phyloP scores from a whole-genome alignment of 192 early-diverging fungal genomes.

The Coemansia sp. region DNA sequence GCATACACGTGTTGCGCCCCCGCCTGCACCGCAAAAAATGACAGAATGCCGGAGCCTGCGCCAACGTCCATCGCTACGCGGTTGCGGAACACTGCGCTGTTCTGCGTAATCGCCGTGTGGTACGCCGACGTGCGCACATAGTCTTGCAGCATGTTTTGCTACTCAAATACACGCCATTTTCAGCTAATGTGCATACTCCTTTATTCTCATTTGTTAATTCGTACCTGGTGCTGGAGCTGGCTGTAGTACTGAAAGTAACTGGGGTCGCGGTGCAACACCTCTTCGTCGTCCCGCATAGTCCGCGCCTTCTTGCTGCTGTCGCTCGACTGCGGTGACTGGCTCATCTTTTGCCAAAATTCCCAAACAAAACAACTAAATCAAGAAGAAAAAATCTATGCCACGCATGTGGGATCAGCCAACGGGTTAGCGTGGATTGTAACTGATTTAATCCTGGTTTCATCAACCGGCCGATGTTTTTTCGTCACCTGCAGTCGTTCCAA shows the following conservation, averaged over 20 bases:
- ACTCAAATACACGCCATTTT: conserved; percentile 2
- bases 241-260: conserved; percentile 55
- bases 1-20: conserved; percentile 94
- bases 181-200: not conserved
- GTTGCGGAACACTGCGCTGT: conserved; percentile 74
- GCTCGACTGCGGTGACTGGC: not conserved
- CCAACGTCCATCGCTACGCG: conserved; percentile 93
- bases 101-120: conserved; percentile 85
- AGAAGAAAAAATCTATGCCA: conserved; percentile 9
- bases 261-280: conserved; percentile 48
- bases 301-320: conserved; percentile 9
- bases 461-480: conserved; percentile 75
- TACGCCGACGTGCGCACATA: conserved; percentile 92
- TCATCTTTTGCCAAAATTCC: not conserved
- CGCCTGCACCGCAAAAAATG: conserved; percentile 93
- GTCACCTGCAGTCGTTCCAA: conserved; percentile 87
- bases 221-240: conserved; percentile 55
- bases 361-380: not conserved
- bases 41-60: conserved; percentile 91
- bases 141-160: conserved; percentile 99
- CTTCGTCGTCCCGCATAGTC: conserved; percentile 36
- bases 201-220: not conserved
- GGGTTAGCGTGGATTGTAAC: conserved; percentile 96
- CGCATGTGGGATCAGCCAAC: conserved; percentile 64
- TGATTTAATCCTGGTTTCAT: conserved; percentile 70